phyloP scores from a whole-genome alignment of 352 stramenopile species.

The Phytophthora fragariaefolia region DNA sequence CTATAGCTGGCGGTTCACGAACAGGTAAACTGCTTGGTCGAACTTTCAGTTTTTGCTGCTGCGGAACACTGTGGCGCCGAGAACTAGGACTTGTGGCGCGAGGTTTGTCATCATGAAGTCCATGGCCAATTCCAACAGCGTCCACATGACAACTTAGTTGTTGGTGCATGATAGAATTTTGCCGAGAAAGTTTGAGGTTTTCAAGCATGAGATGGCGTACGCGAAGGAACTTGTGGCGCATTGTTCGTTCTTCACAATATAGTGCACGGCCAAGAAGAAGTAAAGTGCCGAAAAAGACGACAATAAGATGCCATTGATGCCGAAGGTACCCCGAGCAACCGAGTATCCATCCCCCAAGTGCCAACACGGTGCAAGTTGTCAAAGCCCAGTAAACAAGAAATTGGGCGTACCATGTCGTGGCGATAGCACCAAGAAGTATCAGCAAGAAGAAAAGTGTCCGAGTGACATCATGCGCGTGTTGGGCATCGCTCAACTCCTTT shows the following conservation, averaged over 20 bases:
- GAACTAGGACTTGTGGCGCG: not conserved
- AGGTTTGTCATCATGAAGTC: conserved; percentile 10
- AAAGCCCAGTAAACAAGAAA: conserved; percentile 52
- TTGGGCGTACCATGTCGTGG: conserved; percentile 65
- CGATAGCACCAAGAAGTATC: conserved; percentile 53
- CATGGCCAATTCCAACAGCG: conserved; percentile 54
- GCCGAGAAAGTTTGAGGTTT: conserved; percentile 63
- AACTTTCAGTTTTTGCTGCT: conserved; percentile 3
- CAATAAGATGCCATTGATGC: conserved; percentile 58
- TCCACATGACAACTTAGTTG: conserved; percentile 72
- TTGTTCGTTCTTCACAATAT: conserved; percentile 47
- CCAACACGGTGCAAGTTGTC: conserved; percentile 31
- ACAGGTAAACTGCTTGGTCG: not conserved
- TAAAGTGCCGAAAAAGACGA: conserved; percentile 49
- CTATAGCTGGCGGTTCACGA: conserved; percentile 36
- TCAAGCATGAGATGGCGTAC: conserved; percentile 68
- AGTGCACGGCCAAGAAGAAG: conserved; percentile 46
- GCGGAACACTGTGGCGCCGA: conserved; percentile 8
- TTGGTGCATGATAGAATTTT: conserved; percentile 72
- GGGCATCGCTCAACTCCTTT: conserved; percentile 23
- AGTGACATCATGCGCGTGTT: conserved; percentile 43
- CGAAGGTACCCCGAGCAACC: conserved; percentile 29
- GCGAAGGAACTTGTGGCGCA: conserved; percentile 59
- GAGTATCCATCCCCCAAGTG: conserved; percentile 45
- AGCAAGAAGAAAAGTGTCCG: conserved; percentile 62